Evolutionary conservation across 768 basidiomycete genomes (phyloP).

Genomic region (Paxillus involutus): DNA sequence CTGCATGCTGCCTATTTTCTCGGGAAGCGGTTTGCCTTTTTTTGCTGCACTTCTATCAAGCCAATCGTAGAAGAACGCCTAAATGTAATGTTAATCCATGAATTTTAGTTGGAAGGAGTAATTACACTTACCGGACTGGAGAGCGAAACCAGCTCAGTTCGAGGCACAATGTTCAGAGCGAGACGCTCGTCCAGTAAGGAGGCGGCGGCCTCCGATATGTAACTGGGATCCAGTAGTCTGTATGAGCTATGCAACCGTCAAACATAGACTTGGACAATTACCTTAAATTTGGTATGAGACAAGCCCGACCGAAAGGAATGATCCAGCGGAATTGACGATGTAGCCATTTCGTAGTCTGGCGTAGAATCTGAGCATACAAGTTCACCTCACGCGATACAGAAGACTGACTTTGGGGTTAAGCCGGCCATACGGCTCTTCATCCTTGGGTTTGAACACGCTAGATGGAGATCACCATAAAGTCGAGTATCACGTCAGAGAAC

Average conservation of each 20-base stretch:
- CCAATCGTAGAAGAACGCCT: conserved; percentile 96
- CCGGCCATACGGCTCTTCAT: conserved; percentile 86
- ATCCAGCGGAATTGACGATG: conserved; percentile 88
- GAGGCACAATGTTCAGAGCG: conserved; percentile 78
- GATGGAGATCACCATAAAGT: conserved; percentile 1
- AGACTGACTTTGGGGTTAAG: conserved; percentile 76
- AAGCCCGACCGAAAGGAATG: conserved; percentile 87
- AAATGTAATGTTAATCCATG: background rate
- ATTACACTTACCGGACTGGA: conserved; percentile 57
- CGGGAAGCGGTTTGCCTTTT: conserved; percentile 80
- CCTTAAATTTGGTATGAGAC: conserved; percentile 89
- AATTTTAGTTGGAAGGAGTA: background rate
- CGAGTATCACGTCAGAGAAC: background rate
- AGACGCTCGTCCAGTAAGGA: conserved; percentile 78
- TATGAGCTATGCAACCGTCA: background rate
- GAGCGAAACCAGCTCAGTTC: conserved; percentile 79
- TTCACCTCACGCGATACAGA: background rate
- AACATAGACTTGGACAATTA: conserved; percentile 21
- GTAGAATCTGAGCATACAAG: conserved; percentile 1
- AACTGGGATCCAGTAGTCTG: conserved; percentile 42
- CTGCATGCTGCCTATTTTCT: conserved; percentile 91
- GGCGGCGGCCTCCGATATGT: conserved; percentile 88
- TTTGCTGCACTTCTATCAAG: conserved; percentile 78
- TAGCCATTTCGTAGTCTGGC: conserved; percentile 84
- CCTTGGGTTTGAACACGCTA: conserved; percentile 91